Base-by-base conservation (phyloP, 2,329 filamentous ascomycete species). In the Ceratocystis harringtonii region DNA sequence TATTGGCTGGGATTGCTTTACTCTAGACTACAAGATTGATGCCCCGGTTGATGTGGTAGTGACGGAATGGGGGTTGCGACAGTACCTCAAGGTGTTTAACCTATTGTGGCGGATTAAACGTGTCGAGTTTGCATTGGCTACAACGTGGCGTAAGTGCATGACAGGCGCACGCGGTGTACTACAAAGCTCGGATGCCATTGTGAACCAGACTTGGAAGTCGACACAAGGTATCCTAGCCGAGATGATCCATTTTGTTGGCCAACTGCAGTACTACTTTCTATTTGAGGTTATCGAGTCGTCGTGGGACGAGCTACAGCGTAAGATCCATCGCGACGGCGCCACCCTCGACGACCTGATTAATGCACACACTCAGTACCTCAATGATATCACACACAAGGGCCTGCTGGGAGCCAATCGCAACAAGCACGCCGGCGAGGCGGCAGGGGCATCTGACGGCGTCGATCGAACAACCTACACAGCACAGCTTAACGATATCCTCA, bases 1-100 rank as follows among this genome's bases (percentile, higher is more conserved):
- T 71, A 97, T 96, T 64, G 94, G 94, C 62, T 99, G 94, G 94
- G 94, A 99, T 73, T 96, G 95, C 73, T 99, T 99, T 76, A 99
- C 94, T 0, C 84, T 99, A 7, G 95, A 99, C 74, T 99, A 99
- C 77, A 96, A 97, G 74, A 94, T 99, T 70, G 92, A 96, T 73
- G 89, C 92, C 1, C 94, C 94, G 0, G 89, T 96, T 28, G 94
- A 99, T 73, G 94, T 99, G 32, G 92, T 99, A 61, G 91, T 99
- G 48, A 97, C 92, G 0, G 90, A 95, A 52, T 96, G 92, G 84
- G 92, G 91, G 58, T 92, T 89, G 69, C 89, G 92, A 25, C 92
- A 99, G 73, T 99, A 99, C 73, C 86, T 99, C 70, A 97, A 97
- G 73, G 90, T 99, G 8, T 99, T 99, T 82, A 99, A 99, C 76